Evolutionary conservation across 2,329 filamentous ascomycete species (phyloP).

Genomic region (Calcarisporium arbuscula): DNA sequence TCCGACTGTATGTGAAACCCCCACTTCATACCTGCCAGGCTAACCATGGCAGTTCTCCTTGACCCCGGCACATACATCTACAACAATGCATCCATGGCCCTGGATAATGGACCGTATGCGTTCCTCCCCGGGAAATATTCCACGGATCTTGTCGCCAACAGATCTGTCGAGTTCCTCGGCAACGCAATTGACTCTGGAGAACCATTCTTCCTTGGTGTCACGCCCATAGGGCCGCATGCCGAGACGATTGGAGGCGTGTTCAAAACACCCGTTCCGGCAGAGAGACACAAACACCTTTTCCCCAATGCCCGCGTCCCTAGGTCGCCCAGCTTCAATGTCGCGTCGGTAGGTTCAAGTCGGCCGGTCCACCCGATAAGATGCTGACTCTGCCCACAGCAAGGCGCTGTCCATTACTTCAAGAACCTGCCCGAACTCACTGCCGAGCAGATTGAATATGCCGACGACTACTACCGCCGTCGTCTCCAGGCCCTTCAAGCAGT

Average conservation of each 20-base stretch:
- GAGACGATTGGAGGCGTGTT: slow-evolving; percentile 32
- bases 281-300: slow-evolving; percentile 59
- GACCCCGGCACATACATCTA: slow-evolving; percentile 35
- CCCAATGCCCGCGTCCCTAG: slow-evolving; percentile 52
- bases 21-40: slow-evolving; percentile 14
- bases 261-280: slow-evolving; percentile 48
- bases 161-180: slow-evolving; percentile 54
- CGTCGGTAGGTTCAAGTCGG: slow-evolving; percentile 31
- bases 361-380: background rate
- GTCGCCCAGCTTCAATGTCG: slow-evolving; percentile 60
- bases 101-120: slow-evolving; percentile 15
- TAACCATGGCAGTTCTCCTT: slow-evolving; percentile 29
- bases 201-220: slow-evolving; percentile 63
- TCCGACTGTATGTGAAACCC: slow-evolving; percentile 22
- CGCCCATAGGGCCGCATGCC: slow-evolving; percentile 61
- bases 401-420: slow-evolving; percentile 40
- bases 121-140: slow-evolving; percentile 28
- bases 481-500: slow-evolving; percentile 47
- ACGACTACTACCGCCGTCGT: slow-evolving; percentile 45
- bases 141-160: slow-evolving; percentile 53
- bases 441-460: slow-evolving; percentile 37
- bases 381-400: slow-evolving; percentile 15
- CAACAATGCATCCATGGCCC: slow-evolving; percentile 38
- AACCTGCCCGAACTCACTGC: slow-evolving; percentile 33
- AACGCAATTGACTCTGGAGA: slow-evolving; percentile 46